A percentile compares a stretch with the other conserved stretches of the same genome.
Conservation (phyloP, 192 early-diverging fungal species). For the Backusella westeae region DNA sequence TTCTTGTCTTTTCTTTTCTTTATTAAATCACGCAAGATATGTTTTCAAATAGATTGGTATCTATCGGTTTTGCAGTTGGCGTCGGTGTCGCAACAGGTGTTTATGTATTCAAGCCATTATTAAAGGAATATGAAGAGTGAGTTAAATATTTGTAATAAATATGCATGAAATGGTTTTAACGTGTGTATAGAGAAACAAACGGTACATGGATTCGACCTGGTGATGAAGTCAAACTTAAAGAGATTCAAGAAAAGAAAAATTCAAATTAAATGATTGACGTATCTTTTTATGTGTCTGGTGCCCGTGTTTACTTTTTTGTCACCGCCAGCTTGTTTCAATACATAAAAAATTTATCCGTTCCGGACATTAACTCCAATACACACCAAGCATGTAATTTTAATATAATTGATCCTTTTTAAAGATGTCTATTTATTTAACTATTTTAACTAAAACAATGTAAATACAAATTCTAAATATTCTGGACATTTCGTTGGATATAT, state of each 20-base stretch:
- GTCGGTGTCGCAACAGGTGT: conserved; percentile 34
- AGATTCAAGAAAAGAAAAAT: conserved; percentile 8
- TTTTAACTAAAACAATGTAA: no score
- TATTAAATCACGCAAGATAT: neutral
- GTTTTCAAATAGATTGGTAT: conserved; percentile 14
- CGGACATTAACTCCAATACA: no score
- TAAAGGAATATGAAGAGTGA: conserved; percentile 37
- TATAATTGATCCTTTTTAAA: no score
- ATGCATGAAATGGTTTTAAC: neutral
- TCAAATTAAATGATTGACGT: neutral
- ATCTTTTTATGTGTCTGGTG: neutral
- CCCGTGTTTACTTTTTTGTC: no score
- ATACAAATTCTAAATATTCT: no score
- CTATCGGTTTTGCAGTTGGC: conserved; percentile 16
- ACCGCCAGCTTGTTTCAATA: no score
- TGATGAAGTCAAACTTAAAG: conserved; percentile 21
- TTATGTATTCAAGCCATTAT: conserved; percentile 35
- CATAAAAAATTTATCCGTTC: neutral
- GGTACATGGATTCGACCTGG: conserved; percentile 31
- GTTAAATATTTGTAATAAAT: neutral
- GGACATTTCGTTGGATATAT: no score
- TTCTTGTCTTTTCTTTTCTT: neutral
- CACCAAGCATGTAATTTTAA: no score
- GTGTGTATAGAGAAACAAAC: conserved; percentile 24
- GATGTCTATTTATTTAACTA: no score